A percentile compares a stretch with the other conserved stretches of the same genome.
Evolutionary conservation across 139 green algal genomes (phyloP).

Genomic region (Chlorella sp.): DNA sequence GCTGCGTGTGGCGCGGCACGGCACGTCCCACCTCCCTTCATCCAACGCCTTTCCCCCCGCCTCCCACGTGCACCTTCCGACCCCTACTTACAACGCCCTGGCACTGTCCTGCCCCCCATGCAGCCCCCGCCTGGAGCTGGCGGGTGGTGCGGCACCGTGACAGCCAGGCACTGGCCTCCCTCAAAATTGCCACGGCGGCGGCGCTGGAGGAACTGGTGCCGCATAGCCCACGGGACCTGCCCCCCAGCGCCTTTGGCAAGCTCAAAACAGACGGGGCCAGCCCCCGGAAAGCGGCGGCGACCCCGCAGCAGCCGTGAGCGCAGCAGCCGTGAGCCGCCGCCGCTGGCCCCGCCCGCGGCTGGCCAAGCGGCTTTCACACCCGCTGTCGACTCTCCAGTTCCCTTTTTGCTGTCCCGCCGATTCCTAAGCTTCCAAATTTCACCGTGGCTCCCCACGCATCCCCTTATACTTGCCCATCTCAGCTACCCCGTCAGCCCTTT

Average conservation of each 20-base stretch:
- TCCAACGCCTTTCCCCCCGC: no score
- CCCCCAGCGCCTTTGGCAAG: neutral
- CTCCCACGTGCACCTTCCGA: neutral
- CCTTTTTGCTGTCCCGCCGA: no score
- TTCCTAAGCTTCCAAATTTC: no score
- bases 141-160: slow-evolving; percentile 33
- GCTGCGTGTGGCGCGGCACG: no score
- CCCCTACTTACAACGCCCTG: no score
- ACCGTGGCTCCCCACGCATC: no score
- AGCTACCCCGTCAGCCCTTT: no score
- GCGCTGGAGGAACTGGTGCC: slow-evolving; percentile 20
- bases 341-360: neutral
- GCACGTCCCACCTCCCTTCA: no score
- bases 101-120: neutral
- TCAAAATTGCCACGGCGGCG: slow-evolving; percentile 26
- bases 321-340: neutral
- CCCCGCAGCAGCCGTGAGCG: neutral
- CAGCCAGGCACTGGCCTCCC: neutral
- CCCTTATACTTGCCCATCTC: no score
- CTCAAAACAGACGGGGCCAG: neutral
- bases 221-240: slow-evolving; percentile 21
- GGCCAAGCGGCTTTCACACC: no score
- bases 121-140: slow-evolving; percentile 37
- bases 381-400: neutral
- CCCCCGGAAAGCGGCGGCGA: neutral